Conservation (phyloP, 2,329 filamentous ascomycete genomes). For the Botrytis paeoniae region DNA sequence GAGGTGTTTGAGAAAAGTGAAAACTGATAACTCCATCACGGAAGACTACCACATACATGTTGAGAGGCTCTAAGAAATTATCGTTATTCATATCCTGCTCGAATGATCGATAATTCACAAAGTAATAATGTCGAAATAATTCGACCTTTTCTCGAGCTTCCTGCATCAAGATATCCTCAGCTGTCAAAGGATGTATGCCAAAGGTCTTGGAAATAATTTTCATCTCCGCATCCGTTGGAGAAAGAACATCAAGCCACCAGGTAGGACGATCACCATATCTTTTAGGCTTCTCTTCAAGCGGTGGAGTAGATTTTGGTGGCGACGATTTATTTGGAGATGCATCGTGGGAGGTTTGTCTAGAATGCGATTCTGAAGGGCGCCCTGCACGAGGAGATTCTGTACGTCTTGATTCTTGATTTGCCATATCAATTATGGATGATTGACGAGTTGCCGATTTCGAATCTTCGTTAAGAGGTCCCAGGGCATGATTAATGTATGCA, state of each 20-base stretch:
- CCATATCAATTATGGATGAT: constrained; percentile 31
- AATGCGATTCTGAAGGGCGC: constrained; percentile 14
- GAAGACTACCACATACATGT: constrained; percentile 97
- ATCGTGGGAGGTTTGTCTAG: constrained; percentile 27
- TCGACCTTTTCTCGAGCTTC: constrained; percentile 98
- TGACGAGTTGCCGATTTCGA: constrained; percentile 47
- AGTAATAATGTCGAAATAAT: constrained; percentile 95
- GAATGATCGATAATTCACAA: constrained; percentile 97
- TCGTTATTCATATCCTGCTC: constrained; percentile 90
- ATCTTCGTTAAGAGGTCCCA: constrained; percentile 40
- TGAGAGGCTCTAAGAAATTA: constrained; percentile 90
- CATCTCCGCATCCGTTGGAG: constrained; percentile 93
- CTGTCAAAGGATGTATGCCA: constrained; percentile 90
- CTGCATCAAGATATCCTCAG: constrained; percentile 96
- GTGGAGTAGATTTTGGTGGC: constrained; percentile 6
- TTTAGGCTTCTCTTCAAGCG: constrained; percentile 43
- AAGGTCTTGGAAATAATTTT: constrained; percentile 88
- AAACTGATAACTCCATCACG: constrained; percentile 93
- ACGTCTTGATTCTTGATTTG: constrained; percentile 27
- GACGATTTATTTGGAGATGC: constrained; percentile 33
- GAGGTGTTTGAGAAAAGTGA: constrained; percentile 94
- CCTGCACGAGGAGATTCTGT: constrained; percentile 12
- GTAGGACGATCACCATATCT: constrained; percentile 80
- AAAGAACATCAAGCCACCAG: constrained; percentile 94
- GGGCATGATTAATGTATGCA: constrained; percentile 34